Base-by-base conservation (phyloP, 169 alveolate genomes). In the Plasmodium ovale region DNA sequence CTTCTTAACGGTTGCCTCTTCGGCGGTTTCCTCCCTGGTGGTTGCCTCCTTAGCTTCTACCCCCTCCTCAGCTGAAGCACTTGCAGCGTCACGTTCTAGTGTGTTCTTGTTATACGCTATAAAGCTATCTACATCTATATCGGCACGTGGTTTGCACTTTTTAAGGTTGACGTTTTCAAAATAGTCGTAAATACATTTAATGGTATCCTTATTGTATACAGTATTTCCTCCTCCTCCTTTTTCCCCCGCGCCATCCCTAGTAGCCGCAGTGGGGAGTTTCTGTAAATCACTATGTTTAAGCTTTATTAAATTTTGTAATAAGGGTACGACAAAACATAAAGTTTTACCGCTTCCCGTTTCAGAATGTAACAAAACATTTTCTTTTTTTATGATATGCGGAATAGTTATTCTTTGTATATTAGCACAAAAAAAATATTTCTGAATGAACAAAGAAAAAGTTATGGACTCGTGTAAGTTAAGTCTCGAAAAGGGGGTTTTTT, bases 331-430 rank as follows among this genome's bases (percentile, higher is more conserved):
- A 87, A 95, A 95, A 7, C 97, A 91, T 51, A 96, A 96, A 1
- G 97, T 94, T 92, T 96, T 96, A 14, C 98, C 98, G 23, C 96
- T 93, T n/a, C 98, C 98, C 31, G 99, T 97, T 74, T 96, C 98
- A 9, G 99, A 98, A 49, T 96, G 93, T 4, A 98, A 98, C 19
- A 96, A 95, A 39, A 97, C 93, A 88, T 97, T 98, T 70, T 94
- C 92, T 42, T 94, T 94, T 69, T 94, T 92, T 58, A 94, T 67
- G 3, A 97, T 94, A 62, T 91, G 94, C 19, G 98, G 98, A 31
- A 96, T 79, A 25, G 96, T 64, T 87, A 95, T 95, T 69, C 87
- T 87, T 90, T 97, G 96, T 42, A 97, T 97, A 69, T 93, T 77
- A 16, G 77, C 88, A 12, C 88, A 77, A 67, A 44, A 77, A 37